Base-by-base conservation (phyloP, 805 yeast genomes). In the Komagataella phaffii region DNA sequence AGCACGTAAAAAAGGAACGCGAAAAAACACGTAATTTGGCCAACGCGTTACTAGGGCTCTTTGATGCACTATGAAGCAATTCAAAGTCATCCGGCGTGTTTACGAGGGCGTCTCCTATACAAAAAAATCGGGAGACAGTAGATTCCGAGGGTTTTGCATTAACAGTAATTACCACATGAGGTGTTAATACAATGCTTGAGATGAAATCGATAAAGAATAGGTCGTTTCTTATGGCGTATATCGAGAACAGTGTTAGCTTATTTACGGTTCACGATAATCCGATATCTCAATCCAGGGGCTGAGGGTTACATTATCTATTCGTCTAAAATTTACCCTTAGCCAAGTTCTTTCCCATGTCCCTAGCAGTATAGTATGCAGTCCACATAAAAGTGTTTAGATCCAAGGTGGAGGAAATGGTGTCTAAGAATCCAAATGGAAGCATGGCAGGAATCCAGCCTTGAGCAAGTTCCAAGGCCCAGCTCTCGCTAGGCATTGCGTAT, bases 371-470 rank as follows among this genome's bases (percentile, higher is more conserved):
- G 56, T 75, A 78, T 44, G 75, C 79, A 6, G 98, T 93, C 63
- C 78, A 76, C 54, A 64, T 68, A 54, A 91, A 73, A 23, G 95
- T 80, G 58, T 72, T 66, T 54, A 82, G 64, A 65, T 93, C 99
- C 59, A 90, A 66, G 14, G 98, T 93, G 46, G 95, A 83, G 51
- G 83, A 76, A 53, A 85, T 61, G 3, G 85, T 79, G 63, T 88
- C 96, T 49, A 87, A 70, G 68, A 91, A 81, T 0, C 99, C 99
- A 65, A 93, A 93, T 18, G 98, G 98, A 54, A 93, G 75, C 99
- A 93, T 93, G 46, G 91, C 83, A 43, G 99, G 98, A 57, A 93
- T 88, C 95, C 96, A 93, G 54, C 99, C 99, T 71, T 91, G 98
- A 6, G 99, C 99, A 61, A 91, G 75, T 66, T 93, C 99, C 57